Evolutionary conservation across 257 asterid species (phyloP), one percentile per base, ranked within the genome.

Genomic region (Lavandula angustifolia): DNA sequence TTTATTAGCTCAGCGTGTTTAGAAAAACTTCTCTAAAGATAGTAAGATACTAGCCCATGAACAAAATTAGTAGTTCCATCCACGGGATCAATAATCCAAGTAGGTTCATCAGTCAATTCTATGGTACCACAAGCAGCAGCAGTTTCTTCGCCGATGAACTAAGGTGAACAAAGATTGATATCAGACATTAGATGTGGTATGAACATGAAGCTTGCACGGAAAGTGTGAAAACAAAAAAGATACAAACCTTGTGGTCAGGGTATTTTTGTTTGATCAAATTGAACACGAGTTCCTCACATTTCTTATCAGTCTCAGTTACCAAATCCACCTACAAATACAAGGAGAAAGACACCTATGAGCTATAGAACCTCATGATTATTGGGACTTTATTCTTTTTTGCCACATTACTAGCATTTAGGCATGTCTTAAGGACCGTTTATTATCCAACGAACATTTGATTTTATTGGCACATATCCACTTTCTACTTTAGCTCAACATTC

Each of bases 141-240:
- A 1, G 95, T 94, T 78, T 94, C 99, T 82, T 94, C 97, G 46
- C 99, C 97, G 52, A 94, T 94, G 80, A 89, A 84, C 97, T 94
- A 73, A 62, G 16, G 57, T 1, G 17, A 63, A 67, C n/a, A 68
- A 14, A 48, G 49, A 57, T 7, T 8, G 14, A 59, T 9, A 38
- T 57, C 61, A 66, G 40, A 70, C 18, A 47, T 27, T 9, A 18
- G 32, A 53, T 66, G 60, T 42, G 4, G 33, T 6, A 49, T 6
- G 18, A 14, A 4, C 33, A 59, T 54, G 50, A 43, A 35, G 33
- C n/a, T 9, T 6, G 16, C 61, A 18, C 50, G 4, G 3, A 38
- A 38, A 18, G 12, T 59, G 43, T 66, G 66, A 71, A 43, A 29
- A 54, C 22, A 58, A 2, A 5, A 38, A 35, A 34, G 49, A 34